A percentile compares a stretch with the other conserved stretches of the same genome.
Conservation (phyloP, 163 green algal genomes). For the Chlorella variabilis region DNA sequence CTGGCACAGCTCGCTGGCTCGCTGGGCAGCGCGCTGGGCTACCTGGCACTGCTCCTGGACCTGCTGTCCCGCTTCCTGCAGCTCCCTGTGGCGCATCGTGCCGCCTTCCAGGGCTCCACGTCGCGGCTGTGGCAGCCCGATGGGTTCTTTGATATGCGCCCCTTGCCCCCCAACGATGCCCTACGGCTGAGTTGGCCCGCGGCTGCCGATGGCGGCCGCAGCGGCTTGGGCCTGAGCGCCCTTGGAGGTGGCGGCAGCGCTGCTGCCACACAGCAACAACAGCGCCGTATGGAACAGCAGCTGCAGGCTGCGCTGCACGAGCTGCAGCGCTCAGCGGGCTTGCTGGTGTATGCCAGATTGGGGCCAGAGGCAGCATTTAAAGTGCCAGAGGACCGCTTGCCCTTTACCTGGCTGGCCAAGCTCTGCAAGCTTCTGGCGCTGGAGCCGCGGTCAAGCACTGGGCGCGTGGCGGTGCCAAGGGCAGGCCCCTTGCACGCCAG, state of each 20-base stretch:
- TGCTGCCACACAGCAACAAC: not conserved
- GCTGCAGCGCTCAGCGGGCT: constrained; percentile 28
- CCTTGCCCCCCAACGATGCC: constrained; percentile 1
- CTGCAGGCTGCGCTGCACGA: constrained; percentile 11
- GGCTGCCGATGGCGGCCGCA: too few relatives aligned
- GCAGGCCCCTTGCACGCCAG: not conserved
- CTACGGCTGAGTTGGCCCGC: constrained; percentile 22
- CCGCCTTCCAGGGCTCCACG: constrained; percentile 35
- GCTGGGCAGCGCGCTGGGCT: constrained; percentile 40
- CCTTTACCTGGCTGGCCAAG: constrained; percentile 31
- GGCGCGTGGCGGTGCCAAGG: not conserved
- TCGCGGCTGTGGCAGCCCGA: constrained; percentile 33
- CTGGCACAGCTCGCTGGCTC: constrained; percentile 15
- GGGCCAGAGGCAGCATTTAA: constrained; percentile 23
- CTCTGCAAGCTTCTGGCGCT: constrained; percentile 35
- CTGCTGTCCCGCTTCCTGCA: constrained; percentile 34
- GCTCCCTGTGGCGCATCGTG: constrained; percentile 28
- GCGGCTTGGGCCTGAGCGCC: not conserved
- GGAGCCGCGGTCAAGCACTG: not conserved
- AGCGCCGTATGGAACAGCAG: not conserved
- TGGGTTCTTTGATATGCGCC: constrained; percentile 33
- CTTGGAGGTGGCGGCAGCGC: not conserved
- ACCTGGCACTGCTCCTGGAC: constrained; percentile 34
- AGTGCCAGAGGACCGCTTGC: constrained; percentile 4
- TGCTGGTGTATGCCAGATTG: constrained; percentile 25